phyloP scores from a whole-genome alignment of 805 yeast genomes.

The Teunomyces tritomae region DNA sequence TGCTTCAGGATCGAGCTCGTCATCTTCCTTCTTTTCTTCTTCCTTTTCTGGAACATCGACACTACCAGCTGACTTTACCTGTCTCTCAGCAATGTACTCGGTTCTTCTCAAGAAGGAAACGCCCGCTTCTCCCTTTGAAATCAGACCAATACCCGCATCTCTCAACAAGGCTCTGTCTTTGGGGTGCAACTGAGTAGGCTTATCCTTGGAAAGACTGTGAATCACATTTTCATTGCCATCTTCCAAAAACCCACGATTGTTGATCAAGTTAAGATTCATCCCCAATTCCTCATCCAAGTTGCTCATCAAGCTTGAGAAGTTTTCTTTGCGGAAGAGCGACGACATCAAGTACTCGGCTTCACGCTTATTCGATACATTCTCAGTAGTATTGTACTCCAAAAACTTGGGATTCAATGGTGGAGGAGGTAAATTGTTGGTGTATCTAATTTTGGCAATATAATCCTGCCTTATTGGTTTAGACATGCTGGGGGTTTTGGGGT shows the following conservation, averaged over 20 bases:
- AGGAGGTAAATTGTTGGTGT: constrained; percentile 85
- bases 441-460: constrained; percentile 77
- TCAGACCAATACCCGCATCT: constrained; percentile 64
- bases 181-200: constrained; percentile 58
- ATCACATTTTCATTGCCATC: constrained; percentile 49
- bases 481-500: constrained; percentile 10
- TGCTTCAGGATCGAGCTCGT: constrained; percentile 50
- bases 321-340: constrained; percentile 71
- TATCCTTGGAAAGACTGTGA: constrained; percentile 28
- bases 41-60: constrained; percentile 27
- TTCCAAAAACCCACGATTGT: constrained; percentile 66
- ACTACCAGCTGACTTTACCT: constrained; percentile 20
- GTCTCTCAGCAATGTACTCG: constrained; percentile 78
- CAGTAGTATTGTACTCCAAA: constrained; percentile 50
- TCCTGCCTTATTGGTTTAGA: constrained; percentile 57
- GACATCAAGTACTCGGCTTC: constrained; percentile 56
- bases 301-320: constrained; percentile 58
- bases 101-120: constrained; percentile 91
- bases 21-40: constrained; percentile 14
- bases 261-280: constrained; percentile 69
- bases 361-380: constrained; percentile 30
- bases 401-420: constrained; percentile 91
- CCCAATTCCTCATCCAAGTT: constrained; percentile 65
- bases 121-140: constrained; percentile 44
- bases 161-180: constrained; percentile 71